Evolutionary conservation across 176 grass and related monocot genomes (phyloP).

Genomic region (Rhynchospora breviuscula): DNA sequence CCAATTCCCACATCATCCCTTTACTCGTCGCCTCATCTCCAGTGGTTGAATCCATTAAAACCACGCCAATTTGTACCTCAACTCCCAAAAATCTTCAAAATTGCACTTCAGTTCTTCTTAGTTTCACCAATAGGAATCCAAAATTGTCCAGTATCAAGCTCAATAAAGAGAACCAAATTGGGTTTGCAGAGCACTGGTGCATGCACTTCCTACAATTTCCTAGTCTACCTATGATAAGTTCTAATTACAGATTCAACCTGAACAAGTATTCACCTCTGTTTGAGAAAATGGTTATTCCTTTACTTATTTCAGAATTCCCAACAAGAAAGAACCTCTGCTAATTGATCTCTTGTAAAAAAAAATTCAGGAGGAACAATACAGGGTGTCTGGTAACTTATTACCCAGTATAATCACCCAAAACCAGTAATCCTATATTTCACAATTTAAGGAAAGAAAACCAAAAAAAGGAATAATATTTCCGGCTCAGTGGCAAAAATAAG

Average conservation of each 20-base stretch:
- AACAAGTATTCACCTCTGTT: not conserved
- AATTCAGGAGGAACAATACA: not conserved
- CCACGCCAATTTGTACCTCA: not conserved
- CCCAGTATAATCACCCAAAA: slow-evolving; percentile 6
- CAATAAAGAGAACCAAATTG: not conserved
- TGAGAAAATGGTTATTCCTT: not conserved
- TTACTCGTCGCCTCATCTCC: slow-evolving; percentile 47
- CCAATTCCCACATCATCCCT: slow-evolving; percentile 92
- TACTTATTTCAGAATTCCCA: slow-evolving; percentile 1
- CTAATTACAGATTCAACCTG: not conserved
- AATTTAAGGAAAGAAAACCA: not conserved
- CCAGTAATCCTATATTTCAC: slow-evolving; percentile 16
- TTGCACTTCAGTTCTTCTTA: not conserved
- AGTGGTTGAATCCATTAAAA: slow-evolving; percentile 54
- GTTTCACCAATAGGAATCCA: slow-evolving; percentile 7
- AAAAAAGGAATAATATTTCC: slow-evolving; percentile 22
- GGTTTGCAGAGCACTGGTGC: not conserved
- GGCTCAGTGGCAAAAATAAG: not conserved
- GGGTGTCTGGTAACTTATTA: not conserved
- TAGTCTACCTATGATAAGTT: not conserved
- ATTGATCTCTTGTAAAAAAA: not conserved
- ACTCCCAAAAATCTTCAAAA: slow-evolving; percentile 7
- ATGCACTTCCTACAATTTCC: not conserved
- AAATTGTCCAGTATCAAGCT: not conserved
- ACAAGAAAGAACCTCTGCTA: slow-evolving; percentile 1